A percentile compares a stretch with the other conserved stretches of the same genome.
Evolutionary conservation across 805 yeast species (phyloP).

Genomic region (Sugiyamaella lignohabitans): DNA sequence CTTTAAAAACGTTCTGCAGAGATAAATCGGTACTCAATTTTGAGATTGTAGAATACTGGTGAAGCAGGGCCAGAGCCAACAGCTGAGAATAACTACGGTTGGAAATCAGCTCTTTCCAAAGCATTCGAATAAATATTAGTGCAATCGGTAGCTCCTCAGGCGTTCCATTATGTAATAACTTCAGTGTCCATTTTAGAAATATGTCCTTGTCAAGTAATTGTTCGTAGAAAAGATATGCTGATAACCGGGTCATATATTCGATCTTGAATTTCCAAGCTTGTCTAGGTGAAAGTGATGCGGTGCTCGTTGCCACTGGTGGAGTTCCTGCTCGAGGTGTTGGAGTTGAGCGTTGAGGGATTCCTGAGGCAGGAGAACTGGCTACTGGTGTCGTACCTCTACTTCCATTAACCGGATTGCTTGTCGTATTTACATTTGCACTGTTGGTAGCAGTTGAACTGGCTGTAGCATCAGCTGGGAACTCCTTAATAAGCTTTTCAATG

Average conservation of each 20-base stretch:
- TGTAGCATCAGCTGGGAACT: slow-evolving; percentile 22
- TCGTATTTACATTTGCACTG: slow-evolving; percentile 5
- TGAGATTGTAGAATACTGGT: slow-evolving; percentile 29
- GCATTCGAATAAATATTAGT: slow-evolving; percentile 51
- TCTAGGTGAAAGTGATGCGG: not conserved
- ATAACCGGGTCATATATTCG: slow-evolving; percentile 52
- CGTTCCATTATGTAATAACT: slow-evolving; percentile 40
- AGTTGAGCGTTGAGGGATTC: not conserved
- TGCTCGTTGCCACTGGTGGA: not conserved
- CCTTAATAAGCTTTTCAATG: slow-evolving; percentile 45
- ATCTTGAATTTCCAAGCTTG: slow-evolving; percentile 44
- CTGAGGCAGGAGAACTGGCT: not conserved
- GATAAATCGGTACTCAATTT: slow-evolving; percentile 21
- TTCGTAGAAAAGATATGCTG: slow-evolving; percentile 63
- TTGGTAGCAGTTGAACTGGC: slow-evolving; percentile 25
- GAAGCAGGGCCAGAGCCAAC: slow-evolving; percentile 53
- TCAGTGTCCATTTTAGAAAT: slow-evolving; percentile 59
- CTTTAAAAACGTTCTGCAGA: slow-evolving; percentile 11
- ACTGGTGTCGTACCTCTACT: not conserved
- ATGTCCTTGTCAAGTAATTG: slow-evolving; percentile 54
- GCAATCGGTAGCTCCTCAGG: slow-evolving; percentile 41
- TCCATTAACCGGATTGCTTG: too few species aligned
- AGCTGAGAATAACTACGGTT: slow-evolving; percentile 57
- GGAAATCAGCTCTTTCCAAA: slow-evolving; percentile 63
- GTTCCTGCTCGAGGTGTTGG: slow-evolving; percentile 1